These are phyloP conservation scores for Barnettozyma populi DNA, from an alignment of 805 yeast genomes.

Conservation along the genomic window DNA sequence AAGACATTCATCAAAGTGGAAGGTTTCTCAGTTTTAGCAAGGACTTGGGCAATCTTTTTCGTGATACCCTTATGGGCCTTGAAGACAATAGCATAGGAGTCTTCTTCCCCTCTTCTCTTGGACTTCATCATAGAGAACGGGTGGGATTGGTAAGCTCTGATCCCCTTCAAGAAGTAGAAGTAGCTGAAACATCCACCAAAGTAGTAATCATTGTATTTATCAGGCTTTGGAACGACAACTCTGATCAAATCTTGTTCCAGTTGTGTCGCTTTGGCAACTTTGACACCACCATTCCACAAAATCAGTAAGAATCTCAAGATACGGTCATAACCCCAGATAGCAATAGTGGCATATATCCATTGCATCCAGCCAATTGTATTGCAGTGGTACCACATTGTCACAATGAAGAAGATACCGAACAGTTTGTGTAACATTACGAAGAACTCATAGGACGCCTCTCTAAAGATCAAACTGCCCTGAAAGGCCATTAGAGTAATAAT, in stretches of 20 bases:
- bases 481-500: slow-evolving; percentile 39
- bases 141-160: slow-evolving; percentile 53
- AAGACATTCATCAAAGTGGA: slow-evolving; percentile 34
- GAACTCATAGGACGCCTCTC: slow-evolving; percentile 53
- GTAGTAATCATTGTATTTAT: slow-evolving; percentile 32
- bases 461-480: slow-evolving; percentile 44
- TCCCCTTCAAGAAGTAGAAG: slow-evolving; percentile 43
- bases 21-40: slow-evolving; percentile 27
- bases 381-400: slow-evolving; percentile 58
- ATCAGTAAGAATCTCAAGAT: slow-evolving; percentile 50
- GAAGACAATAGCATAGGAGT: slow-evolving; percentile 35
- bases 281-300: slow-evolving; percentile 52
- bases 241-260: slow-evolving; percentile 34
- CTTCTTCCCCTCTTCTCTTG: slow-evolving; percentile 27
- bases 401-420: slow-evolving; percentile 47
- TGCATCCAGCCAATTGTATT: slow-evolving; percentile 44
- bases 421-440: slow-evolving; percentile 54
- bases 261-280: slow-evolving; percentile 36
- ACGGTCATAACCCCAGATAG: slow-evolving; percentile 70
- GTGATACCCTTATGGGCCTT: slow-evolving; percentile 56
- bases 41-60: slow-evolving; percentile 31
- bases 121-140: slow-evolving; percentile 59
- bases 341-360: slow-evolving; percentile 48
- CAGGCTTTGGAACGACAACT: slow-evolving; percentile 39
- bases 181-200: slow-evolving; percentile 52